Base-by-base conservation (phyloP, 2,329 filamentous ascomycete species). In the Gremmenia infestans region DNA sequence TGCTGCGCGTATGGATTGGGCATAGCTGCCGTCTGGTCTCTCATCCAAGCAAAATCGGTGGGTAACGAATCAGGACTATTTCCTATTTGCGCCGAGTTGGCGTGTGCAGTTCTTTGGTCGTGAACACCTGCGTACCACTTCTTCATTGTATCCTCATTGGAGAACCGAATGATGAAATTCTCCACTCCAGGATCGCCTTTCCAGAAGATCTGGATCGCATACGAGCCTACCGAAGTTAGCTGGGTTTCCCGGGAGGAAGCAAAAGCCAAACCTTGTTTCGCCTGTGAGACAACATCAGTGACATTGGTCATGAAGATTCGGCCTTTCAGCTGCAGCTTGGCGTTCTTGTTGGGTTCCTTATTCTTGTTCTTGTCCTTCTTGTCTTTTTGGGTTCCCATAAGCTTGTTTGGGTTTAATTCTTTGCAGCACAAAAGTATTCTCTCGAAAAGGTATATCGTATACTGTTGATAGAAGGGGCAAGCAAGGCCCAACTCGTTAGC, bases 241-340 rank as follows among this genome's bases (percentile, higher is more conserved):
- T 46, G 17, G 37, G 46, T 43, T 45, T 28, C 22, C 8, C 4
- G 36, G 7, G 28, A 57, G 53, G 32, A 5, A 53, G 36, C 23
- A 45, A 40, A 60, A 52, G 32, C 81, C 69, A 32, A 82, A 95
- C 92, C 91, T 73, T 91, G 89, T 72, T 92, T 96, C 50, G 87
- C 85, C 57, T 94, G 78, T 17, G 88, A 92, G 43, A 96, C 78
- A n/a, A 96, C 87, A 71, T 97, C 91, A 40, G 92, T 97, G 53
- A 99, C 93, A 68, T 99, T 99, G 64, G 92, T 91, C 92, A 99
- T 97, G 75, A 97, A 97, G 67, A 99, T 99, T 51, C 94, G 85
- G 40, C 94, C 94, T 73, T 99, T 99, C 32, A 99, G 80, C 72
- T 97, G 92, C 59, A 97, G 79, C 73, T 93, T 96, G 43, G 87